A percentile compares a stretch with the other conserved stretches of the same genome.
These are phyloP conservation scores for Sclerotinia subarctica DNA, from an alignment of 2,329 filamentous ascomycete species.

Conservation along the genomic window DNA sequence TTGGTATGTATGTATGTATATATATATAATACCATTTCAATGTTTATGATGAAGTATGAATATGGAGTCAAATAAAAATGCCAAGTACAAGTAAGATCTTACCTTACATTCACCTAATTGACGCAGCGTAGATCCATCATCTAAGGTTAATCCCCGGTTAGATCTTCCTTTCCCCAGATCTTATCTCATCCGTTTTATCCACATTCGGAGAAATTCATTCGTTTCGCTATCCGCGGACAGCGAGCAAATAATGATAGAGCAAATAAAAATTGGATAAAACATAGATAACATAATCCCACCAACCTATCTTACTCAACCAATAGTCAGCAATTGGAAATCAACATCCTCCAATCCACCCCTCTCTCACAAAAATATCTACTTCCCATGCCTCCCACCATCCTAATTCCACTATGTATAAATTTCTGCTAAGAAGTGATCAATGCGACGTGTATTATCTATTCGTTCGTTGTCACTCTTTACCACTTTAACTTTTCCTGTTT, in stretches of 20 bases:
- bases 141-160: background rate
- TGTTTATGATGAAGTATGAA: too few relatives aligned
- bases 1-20: too few relatives aligned
- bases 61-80: too few relatives aligned
- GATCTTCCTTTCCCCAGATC: background rate
- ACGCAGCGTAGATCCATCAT: background rate
- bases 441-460: background rate
- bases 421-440: background rate
- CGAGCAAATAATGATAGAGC: background rate
- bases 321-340: slow-evolving; percentile 19
- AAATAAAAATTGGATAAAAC: background rate
- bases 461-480: background rate
- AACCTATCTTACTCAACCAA: background rate
- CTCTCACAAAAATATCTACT: background rate
- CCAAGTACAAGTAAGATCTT: too few relatives aligned
- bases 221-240: background rate
- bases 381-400: background rate
- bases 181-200: background rate
- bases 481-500: background rate
- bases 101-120: too few relatives aligned
- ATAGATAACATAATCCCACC: background rate
- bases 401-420: background rate
- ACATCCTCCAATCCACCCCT: background rate
- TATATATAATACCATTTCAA: too few relatives aligned
- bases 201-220: background rate